A percentile compares a stretch with the other conserved stretches of the same genome.
phyloP scores from a whole-genome alignment of 2,329 filamentous ascomycete species.

The Fusarium zealandicum region DNA sequence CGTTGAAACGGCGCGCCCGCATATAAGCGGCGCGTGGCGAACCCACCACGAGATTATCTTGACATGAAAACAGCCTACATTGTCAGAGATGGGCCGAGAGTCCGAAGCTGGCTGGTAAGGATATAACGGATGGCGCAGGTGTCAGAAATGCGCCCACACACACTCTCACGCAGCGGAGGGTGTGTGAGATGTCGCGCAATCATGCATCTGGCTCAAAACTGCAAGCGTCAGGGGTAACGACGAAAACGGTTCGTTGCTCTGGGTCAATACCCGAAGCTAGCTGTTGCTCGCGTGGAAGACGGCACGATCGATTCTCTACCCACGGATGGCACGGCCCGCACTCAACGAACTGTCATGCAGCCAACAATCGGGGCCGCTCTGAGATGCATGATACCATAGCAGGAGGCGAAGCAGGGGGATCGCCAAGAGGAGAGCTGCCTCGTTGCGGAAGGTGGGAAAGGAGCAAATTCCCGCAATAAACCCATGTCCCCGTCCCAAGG shows the following conservation, averaged over 20 bases:
- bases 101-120: background rate
- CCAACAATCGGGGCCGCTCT: too few species aligned
- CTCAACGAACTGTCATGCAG: too few species aligned
- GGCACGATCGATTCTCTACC: background rate
- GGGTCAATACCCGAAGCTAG: too few species aligned
- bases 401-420: too few species aligned
- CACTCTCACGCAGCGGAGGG: background rate
- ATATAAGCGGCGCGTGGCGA: conserved; percentile 6
- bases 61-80: background rate
- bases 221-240: conserved; percentile 16
- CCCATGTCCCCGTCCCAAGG: too few species aligned
- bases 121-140: background rate
- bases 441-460: too few species aligned
- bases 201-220: conserved; percentile 22
- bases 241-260: background rate
- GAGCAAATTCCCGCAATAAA: too few species aligned
- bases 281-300: too few species aligned
- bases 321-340: background rate
- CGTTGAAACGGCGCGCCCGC: background rate
- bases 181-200: conserved; percentile 11
- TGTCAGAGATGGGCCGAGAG: background rate
- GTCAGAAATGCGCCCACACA: background rate
- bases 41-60: background rate
- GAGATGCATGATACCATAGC: too few species aligned
- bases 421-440: too few species aligned